Evolutionary conservation across 1,284 basidiomycete genomes (phyloP).

Genomic region (Ceratobasidium sp.): DNA sequence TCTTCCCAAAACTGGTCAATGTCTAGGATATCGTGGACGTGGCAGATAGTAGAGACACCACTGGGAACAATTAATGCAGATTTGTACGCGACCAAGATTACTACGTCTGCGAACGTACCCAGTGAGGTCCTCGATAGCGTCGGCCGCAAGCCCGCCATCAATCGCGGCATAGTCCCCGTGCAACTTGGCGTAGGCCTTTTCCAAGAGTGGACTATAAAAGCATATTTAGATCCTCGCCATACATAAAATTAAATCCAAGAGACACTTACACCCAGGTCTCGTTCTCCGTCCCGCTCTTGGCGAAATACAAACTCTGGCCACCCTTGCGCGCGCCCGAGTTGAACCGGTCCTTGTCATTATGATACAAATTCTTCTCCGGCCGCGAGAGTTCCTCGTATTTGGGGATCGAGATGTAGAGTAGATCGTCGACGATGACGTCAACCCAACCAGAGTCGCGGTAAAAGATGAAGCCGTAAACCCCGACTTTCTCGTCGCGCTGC

Average conservation of each 20-base stretch:
- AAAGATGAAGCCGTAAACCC: constrained; percentile 63
- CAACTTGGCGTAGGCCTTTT: constrained; percentile 51
- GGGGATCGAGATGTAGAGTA: constrained; percentile 47
- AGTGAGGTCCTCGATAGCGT: constrained; percentile 51
- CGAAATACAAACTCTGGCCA: constrained; percentile 49
- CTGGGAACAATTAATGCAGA: background rate
- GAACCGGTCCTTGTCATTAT: constrained; percentile 48
- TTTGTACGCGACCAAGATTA: too few relatives aligned
- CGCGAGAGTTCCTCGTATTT: constrained; percentile 50
- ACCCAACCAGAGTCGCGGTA: constrained; percentile 50
- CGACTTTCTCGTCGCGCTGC: constrained; percentile 66
- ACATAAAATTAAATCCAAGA: background rate
- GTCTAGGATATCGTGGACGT: constrained; percentile 50
- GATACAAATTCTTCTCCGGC: constrained; percentile 49
- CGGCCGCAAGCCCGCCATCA: constrained; percentile 48
- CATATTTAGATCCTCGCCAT: too few relatives aligned
- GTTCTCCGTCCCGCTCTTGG: constrained; percentile 50
- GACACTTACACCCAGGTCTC: constrained; percentile 52
- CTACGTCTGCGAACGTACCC: constrained; percentile 39
- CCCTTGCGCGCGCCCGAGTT: constrained; percentile 48
- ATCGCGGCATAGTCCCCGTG: constrained; percentile 50
- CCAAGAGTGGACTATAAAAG: constrained; percentile 46
- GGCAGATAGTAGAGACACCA: constrained; percentile 48
- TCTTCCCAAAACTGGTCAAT: constrained; percentile 50
- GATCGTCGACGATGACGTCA: constrained; percentile 51